These are phyloP conservation scores for Abeoforma whisleri DNA, from an alignment of 78 protist genomes.

Conservation along the genomic window DNA sequence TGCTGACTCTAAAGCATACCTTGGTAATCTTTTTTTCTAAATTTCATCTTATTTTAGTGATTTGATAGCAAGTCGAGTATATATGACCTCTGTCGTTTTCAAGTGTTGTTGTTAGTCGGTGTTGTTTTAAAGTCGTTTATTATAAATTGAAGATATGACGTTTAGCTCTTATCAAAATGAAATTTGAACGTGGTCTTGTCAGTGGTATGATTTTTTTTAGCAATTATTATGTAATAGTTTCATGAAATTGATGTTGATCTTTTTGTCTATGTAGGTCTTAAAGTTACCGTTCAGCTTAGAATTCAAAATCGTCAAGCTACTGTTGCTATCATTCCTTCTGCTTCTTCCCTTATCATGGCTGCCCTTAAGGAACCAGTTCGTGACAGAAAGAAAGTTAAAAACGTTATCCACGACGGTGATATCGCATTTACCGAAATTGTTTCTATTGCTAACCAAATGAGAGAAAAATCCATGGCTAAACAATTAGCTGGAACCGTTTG, in stretches of 20 bases:
- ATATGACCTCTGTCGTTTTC: not conserved
- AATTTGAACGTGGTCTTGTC: not conserved
- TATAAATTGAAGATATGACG: not conserved
- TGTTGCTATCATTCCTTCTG: constrained; percentile 87
- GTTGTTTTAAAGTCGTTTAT: not conserved
- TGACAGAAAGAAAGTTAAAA: constrained; percentile 97
- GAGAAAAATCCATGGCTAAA: constrained; percentile 73
- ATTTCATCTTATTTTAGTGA: not conserved
- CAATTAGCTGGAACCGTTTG: constrained; percentile 73
- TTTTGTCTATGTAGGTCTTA: not conserved
- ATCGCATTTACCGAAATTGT: constrained; percentile 73
- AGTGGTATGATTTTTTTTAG: not conserved
- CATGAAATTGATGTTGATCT: not conserved
- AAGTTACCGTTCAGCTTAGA: constrained; percentile 75
- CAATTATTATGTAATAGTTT: not conserved
- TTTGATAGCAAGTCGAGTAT: not conserved
- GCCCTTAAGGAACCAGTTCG: constrained; percentile 97
- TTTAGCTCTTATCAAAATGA: not conserved
- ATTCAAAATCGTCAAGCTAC: constrained; percentile 91
- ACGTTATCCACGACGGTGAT: constrained; percentile 92
- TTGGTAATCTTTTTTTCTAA: constrained; percentile 68
- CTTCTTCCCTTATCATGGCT: constrained; percentile 81
- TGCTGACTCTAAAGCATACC: constrained; percentile 86
- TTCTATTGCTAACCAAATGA: constrained; percentile 77
- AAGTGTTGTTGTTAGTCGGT: not conserved